These are phyloP conservation scores for Primulina eburnea DNA, from an alignment of 257 asterid species.

Conservation along the genomic window DNA sequence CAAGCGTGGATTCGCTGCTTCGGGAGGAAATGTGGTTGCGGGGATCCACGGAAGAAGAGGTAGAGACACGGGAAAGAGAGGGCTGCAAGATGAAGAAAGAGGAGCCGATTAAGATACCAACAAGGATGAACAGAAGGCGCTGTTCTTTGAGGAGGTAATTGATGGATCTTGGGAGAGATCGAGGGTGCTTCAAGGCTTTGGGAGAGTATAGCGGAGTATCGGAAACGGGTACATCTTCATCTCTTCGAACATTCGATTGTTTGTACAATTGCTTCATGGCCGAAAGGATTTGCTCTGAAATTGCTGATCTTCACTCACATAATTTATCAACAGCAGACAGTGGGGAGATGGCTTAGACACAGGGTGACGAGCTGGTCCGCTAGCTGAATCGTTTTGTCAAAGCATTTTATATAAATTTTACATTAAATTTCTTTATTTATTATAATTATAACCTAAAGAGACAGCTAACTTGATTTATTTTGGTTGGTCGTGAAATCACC, in stretches of 20 bases:
- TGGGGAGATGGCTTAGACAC: not conserved
- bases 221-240: conserved; percentile 48
- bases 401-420: too few relatives aligned
- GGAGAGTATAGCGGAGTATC: conserved; percentile 58
- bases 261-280: conserved; percentile 71
- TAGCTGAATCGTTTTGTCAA: too few relatives aligned
- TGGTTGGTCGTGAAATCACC: too few relatives aligned
- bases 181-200: conserved; percentile 58
- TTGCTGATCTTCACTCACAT: not conserved
- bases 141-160: conserved; percentile 65
- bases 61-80: conserved; percentile 29
- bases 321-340: too few relatives aligned
- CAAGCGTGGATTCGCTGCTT: conserved; percentile 19
- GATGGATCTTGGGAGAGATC: conserved; percentile 68
- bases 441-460: too few relatives aligned
- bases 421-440: too few relatives aligned
- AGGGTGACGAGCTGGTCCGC: too few relatives aligned
- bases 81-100: conserved; percentile 67
- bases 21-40: conserved; percentile 23
- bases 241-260: conserved; percentile 45
- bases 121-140: conserved; percentile 62
- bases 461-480: too few relatives aligned
- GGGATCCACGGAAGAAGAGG: conserved; percentile 28
- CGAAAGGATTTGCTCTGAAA: not conserved
- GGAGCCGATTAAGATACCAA: conserved; percentile 66